phyloP scores from a whole-genome alignment of 352 stramenopile genomes.

The Pythium pectinolyticum region DNA sequence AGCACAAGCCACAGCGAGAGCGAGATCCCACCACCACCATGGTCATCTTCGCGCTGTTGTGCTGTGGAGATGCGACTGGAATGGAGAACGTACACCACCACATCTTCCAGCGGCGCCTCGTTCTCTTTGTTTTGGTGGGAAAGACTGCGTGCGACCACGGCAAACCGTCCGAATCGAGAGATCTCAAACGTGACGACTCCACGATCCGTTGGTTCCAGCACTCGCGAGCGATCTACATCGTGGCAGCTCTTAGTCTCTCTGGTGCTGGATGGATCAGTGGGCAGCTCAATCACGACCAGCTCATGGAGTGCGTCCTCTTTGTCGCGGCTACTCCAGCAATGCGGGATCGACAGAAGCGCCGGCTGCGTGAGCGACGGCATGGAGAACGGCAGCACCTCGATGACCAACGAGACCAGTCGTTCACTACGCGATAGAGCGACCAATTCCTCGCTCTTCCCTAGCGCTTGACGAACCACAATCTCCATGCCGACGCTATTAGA shows the following conservation, averaged over 20 bases:
- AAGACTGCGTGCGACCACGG: constrained; percentile 20
- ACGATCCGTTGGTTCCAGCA: background rate
- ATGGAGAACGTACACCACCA: constrained; percentile 19
- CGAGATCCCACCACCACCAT: background rate
- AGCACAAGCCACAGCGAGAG: constrained; percentile 18
- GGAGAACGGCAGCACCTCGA: constrained; percentile 40
- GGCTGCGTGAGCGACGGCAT: constrained; percentile 13
- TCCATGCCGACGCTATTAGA: constrained; percentile 53
- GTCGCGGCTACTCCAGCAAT: constrained; percentile 13
- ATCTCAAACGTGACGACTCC: constrained; percentile 27
- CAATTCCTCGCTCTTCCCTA: background rate
- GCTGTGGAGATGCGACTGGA: constrained; percentile 10
- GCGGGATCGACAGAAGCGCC: constrained; percentile 27
- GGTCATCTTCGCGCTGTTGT: background rate
- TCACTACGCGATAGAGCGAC: constrained; percentile 23
- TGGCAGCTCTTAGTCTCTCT: background rate
- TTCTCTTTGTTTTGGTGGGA: constrained; percentile 15
- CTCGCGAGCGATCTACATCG: constrained; percentile 3
- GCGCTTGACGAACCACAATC: constrained; percentile 34
- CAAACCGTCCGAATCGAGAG: constrained; percentile 16
- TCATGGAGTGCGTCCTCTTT: constrained; percentile 19
- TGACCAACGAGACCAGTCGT: constrained; percentile 42
- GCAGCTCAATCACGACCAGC: constrained; percentile 17
- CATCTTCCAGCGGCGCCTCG: constrained; percentile 15
- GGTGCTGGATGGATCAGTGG: background rate